Evolutionary conservation across 2,329 filamentous ascomycete species (phyloP), one percentile per base, ranked within the genome.

Genomic region (Clarireedia hainanense): DNA sequence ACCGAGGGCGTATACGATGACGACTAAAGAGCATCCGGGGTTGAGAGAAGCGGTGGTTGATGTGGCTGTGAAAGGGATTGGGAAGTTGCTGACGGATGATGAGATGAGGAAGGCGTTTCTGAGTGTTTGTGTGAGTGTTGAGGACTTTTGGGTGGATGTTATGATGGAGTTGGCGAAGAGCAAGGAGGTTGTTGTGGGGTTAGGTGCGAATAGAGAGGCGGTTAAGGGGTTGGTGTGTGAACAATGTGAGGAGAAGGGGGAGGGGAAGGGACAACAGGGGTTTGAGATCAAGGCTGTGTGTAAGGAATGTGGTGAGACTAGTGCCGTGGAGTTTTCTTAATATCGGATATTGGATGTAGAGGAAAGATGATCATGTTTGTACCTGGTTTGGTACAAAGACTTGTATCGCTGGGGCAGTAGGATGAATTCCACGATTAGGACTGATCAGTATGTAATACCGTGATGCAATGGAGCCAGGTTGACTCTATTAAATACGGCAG

Each of bases 231-330:
- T 53, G 34, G 17, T 63, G 7, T 65, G 63, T 49, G 49, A 57
- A 7, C 55, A 63, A 5, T 65, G 63, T 57, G 63, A 62, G 15
- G 56, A 61, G 6, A 57, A 45, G n/a, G 40, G 46, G 1, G 53
- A 58, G 3, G 59, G 46, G 2, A 56, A 64, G 26, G 50, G 15
- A 7, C 20, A 51, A 14, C 30, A 34, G 30, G 10, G 30, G 3
- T 65, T 64, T 52, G 51, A 54, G 10, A 43, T 61, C 30, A 45
- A 15, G 3, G 43, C 52, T 12, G 40, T 42, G 6, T 65, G 63
- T 46, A 57, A 56, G 26, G 36, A n/a, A 5, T 65, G 63, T 54
- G 60, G 61, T 2, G 23, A 53, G 0, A 70, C 74, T 2, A 67
- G 64, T 12, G 30, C 10, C 3, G 30, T 34, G 30, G 30, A 34